phyloP scores from a whole-genome alignment of 2,329 filamentous ascomycete genomes.

The Thyridium curvatum region DNA sequence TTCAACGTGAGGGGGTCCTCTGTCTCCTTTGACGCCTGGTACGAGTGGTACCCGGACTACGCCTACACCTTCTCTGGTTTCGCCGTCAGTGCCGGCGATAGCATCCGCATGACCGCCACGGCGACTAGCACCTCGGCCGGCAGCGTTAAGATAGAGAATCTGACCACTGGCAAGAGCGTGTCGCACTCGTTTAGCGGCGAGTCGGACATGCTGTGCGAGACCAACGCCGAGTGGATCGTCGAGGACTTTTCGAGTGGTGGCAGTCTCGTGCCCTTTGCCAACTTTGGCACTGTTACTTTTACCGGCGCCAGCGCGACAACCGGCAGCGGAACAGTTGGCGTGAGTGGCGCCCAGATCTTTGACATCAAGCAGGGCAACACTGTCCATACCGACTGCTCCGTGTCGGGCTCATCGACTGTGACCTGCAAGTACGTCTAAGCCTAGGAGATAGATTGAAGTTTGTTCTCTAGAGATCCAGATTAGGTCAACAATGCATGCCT shows the following conservation, averaged over 20 bases:
- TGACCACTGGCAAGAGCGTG: constrained; percentile 40
- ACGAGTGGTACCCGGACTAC: constrained; percentile 53
- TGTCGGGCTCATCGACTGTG: constrained; percentile 10
- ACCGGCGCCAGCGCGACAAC: constrained; percentile 27
- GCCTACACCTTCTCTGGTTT: constrained; percentile 26
- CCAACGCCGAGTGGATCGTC: constrained; percentile 23
- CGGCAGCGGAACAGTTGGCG: constrained; percentile 19
- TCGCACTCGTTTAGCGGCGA: constrained; percentile 36
- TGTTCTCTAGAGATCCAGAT: no score
- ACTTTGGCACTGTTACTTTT: constrained; percentile 8
- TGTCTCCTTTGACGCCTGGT: constrained; percentile 48
- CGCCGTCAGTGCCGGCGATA: no score
- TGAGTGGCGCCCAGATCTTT: constrained; percentile 33
- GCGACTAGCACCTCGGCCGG: constrained; percentile 34
- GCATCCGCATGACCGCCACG: constrained; percentile 14
- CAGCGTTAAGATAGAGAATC: constrained; percentile 38
- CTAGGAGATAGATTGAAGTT: no score
- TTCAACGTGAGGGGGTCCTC: constrained; percentile 37
- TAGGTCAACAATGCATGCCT: no score
- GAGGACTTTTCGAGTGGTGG: constrained; percentile 18
- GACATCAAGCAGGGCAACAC: constrained; percentile 12
- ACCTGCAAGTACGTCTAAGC: constrained; percentile 34
- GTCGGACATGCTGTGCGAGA: constrained; percentile 13
- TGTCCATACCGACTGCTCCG: constrained; percentile 13
- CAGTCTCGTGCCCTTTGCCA: constrained; percentile 16